A percentile compares a stretch with the other conserved stretches of the same genome.
These are phyloP conservation scores for Phytophthora crassamura DNA, from an alignment of 352 stramenopile species.

Conservation along the genomic window DNA sequence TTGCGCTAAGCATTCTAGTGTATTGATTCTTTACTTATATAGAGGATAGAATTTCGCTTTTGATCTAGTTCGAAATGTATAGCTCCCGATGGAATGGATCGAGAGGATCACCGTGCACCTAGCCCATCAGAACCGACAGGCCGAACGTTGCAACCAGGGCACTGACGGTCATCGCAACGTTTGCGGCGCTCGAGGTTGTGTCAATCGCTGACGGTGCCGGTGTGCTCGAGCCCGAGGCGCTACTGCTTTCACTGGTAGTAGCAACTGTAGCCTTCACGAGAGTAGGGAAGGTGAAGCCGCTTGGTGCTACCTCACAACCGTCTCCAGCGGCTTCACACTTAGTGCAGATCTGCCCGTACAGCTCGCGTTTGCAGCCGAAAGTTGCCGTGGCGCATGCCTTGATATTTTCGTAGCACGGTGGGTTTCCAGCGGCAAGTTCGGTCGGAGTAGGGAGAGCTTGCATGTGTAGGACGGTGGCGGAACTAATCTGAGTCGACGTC, in stretches of 20 bases:
- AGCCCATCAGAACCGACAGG: constrained; percentile 23
- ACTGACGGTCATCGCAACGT: constrained; percentile 12
- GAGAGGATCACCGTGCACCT: background rate
- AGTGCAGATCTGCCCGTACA: constrained; percentile 63
- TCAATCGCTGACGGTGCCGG: background rate
- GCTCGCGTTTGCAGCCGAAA: constrained; percentile 57
- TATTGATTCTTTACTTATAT: too few relatives aligned
- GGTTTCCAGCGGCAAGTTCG: constrained; percentile 46
- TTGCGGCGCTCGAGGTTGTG: constrained; percentile 8
- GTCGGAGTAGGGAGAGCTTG: constrained; percentile 41
- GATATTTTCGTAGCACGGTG: constrained; percentile 61
- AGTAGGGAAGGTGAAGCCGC: constrained; percentile 16
- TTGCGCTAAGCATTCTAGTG: too few relatives aligned
- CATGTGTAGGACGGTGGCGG: constrained; percentile 39
- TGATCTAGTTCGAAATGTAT: background rate
- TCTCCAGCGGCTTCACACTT: constrained; percentile 27
- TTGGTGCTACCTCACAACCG: constrained; percentile 25
- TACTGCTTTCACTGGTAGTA: constrained; percentile 4
- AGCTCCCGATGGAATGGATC: background rate
- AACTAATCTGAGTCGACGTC: constrained; percentile 41
- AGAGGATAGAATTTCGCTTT: background rate
- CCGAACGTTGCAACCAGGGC: constrained; percentile 17
- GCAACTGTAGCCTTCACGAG: constrained; percentile 27
- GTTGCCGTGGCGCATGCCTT: constrained; percentile 34
- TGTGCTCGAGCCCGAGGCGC: constrained; percentile 12